phyloP scores from a whole-genome alignment of 225 moss, liverwort and hornwort genomes.

The Pleurozium schreberi region DNA sequence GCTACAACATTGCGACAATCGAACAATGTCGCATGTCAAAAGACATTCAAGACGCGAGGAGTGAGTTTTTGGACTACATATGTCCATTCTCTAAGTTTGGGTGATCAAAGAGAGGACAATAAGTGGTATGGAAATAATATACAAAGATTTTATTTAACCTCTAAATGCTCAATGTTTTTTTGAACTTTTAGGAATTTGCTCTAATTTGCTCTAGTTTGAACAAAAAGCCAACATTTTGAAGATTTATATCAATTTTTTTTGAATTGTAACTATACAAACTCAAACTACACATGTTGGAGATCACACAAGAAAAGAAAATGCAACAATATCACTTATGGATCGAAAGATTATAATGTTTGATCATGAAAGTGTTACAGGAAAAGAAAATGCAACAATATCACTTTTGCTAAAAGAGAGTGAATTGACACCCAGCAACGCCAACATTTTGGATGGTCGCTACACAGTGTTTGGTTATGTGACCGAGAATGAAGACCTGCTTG shows the following conservation, averaged over 20 bases:
- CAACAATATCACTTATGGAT: too few relatives aligned
- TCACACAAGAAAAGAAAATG: too few relatives aligned
- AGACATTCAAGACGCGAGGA: neutral
- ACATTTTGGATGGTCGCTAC: slow-evolving; percentile 88
- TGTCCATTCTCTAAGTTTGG: neutral
- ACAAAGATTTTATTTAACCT: neutral
- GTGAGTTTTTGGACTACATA: neutral
- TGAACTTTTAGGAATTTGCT: too few relatives aligned
- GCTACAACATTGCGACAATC: neutral
- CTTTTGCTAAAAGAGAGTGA: slow-evolving; percentile 95
- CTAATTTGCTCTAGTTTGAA: too few relatives aligned
- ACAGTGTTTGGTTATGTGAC: slow-evolving; percentile 90
- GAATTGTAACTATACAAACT: too few relatives aligned
- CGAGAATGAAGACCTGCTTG: slow-evolving; percentile 67
- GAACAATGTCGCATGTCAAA: neutral
- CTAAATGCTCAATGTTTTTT: too few relatives aligned
- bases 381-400: too few relatives aligned
- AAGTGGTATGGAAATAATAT: neutral
- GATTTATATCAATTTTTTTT: too few relatives aligned
- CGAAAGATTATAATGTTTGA: too few relatives aligned
- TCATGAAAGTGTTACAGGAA: too few relatives aligned
- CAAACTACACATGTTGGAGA: too few relatives aligned
- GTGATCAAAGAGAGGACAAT: neutral
- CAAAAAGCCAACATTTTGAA: too few relatives aligned
- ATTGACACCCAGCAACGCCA: slow-evolving; percentile 78